These are phyloP conservation scores for Euphorbia corollata DNA, from an alignment of 441 rosid species.

Conservation along the genomic window DNA sequence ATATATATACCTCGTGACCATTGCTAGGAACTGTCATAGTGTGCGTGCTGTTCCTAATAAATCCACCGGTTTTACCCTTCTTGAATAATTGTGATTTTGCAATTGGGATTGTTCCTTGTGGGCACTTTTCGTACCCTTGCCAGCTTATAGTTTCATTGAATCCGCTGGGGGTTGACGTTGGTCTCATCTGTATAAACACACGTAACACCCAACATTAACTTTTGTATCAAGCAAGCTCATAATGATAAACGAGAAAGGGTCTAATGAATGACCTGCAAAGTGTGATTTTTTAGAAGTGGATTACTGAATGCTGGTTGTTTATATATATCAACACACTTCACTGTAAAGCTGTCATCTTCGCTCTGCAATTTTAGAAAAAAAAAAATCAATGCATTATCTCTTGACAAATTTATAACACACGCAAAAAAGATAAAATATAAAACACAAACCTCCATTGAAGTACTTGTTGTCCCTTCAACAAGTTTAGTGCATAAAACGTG, in stretches of 20 bases:
- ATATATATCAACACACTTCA: slow-evolving; percentile 16
- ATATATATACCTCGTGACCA: neutral
- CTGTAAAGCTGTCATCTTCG: neutral
- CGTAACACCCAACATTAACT: too few relatives aligned
- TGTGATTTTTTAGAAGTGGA: slow-evolving; percentile 20
- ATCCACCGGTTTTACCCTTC: neutral
- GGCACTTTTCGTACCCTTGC: slow-evolving; percentile 23
- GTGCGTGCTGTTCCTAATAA: neutral
- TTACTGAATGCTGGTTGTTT: slow-evolving; percentile 17
- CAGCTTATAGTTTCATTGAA: neutral
- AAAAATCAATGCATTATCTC: neutral
- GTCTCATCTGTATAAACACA: slow-evolving; percentile 13
- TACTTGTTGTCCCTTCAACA: too few relatives aligned
- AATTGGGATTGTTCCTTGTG: slow-evolving; percentile 31
- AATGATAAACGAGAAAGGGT: too few relatives aligned
- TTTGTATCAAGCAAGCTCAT: too few relatives aligned
- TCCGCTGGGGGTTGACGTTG: slow-evolving; percentile 1
- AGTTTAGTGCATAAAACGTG: too few relatives aligned
- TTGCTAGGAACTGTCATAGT: neutral
- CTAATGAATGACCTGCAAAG: slow-evolving; percentile 5
- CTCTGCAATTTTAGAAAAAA: neutral
- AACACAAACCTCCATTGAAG: neutral
- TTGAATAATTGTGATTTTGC: neutral
- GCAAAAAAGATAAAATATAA: neutral
- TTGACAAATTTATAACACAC: too few relatives aligned